Evolutionary conservation across 169 alveolate species (phyloP).

Genomic region (Plasmodium chabaudi): DNA sequence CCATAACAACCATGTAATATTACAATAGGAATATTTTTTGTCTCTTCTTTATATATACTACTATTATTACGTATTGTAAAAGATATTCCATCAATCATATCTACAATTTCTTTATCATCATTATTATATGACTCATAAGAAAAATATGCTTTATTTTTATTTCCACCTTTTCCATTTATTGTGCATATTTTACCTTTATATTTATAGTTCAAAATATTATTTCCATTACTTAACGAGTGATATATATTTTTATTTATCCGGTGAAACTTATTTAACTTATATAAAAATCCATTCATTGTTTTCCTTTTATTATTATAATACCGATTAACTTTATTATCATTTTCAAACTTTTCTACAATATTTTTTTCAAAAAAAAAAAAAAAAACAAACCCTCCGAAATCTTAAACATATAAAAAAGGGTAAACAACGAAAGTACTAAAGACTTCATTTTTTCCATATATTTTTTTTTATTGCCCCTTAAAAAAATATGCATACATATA

Average conservation of each 20-base stretch:
- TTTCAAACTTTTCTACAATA: background rate
- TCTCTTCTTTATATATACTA: constrained; percentile 54
- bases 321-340: background rate
- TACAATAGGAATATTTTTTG: constrained; percentile 28
- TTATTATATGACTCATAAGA: constrained; percentile 10
- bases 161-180: background rate
- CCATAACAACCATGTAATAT: constrained; percentile 75
- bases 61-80: constrained; percentile 33
- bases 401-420: background rate
- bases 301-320: background rate
- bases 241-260: background rate
- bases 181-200: background rate
- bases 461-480: too few species aligned
- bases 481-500: too few species aligned
- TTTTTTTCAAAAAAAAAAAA: constrained; percentile 14
- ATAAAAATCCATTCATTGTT: background rate
- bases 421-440: background rate
- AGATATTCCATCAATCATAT: constrained; percentile 36
- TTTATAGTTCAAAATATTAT: background rate
- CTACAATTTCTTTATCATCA: constrained; percentile 13
- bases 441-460: background rate
- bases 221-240: background rate
- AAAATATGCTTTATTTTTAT: background rate
- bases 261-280: background rate
- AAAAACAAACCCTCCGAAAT: background rate